These are phyloP conservation scores for Colletotrichum cuscutae DNA, from an alignment of 2,329 filamentous ascomycete genomes.

Conservation along the genomic window DNA sequence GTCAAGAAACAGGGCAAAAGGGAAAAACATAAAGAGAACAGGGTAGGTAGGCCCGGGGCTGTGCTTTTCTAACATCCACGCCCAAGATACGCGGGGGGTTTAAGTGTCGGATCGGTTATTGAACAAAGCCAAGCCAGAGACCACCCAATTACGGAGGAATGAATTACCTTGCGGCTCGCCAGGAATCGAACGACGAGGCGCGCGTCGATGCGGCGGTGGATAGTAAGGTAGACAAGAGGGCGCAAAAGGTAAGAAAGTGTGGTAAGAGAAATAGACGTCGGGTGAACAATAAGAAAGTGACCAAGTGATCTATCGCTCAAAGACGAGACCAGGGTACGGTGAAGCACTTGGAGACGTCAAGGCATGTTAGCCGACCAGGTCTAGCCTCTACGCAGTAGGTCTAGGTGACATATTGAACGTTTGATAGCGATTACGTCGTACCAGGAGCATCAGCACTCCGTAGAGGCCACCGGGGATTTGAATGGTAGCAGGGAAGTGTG, in stretches of 20 bases:
- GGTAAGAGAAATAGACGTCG: constrained; percentile 10
- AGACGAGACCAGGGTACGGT: not conserved
- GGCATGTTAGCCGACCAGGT: constrained; percentile 10
- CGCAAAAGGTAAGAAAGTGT: not conserved
- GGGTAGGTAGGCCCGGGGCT: constrained; percentile 1
- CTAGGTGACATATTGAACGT: not conserved
- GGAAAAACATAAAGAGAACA: not conserved
- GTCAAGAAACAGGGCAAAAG: not conserved
- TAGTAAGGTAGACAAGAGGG: not conserved
- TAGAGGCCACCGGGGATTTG: not conserved
- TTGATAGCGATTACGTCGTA: constrained; percentile 7
- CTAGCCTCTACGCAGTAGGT: not conserved
- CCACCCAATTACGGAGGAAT: constrained; percentile 8
- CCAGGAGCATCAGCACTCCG: not conserved
- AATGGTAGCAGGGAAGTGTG: not conserved
- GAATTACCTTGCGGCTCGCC: constrained; percentile 6
- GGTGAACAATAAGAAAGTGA: constrained; percentile 1
- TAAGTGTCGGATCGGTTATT: constrained; percentile 1
- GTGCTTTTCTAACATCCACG: not conserved
- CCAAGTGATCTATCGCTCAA: constrained; percentile 1
- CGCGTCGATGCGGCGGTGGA: not conserved
- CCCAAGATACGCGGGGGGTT: not conserved
- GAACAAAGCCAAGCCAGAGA: constrained; percentile 1
- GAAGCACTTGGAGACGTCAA: not conserved
- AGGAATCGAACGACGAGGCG: constrained; percentile 16